These are phyloP conservation scores for Ogataea pignaliae DNA, from an alignment of 805 yeast species.

Conservation along the genomic window DNA sequence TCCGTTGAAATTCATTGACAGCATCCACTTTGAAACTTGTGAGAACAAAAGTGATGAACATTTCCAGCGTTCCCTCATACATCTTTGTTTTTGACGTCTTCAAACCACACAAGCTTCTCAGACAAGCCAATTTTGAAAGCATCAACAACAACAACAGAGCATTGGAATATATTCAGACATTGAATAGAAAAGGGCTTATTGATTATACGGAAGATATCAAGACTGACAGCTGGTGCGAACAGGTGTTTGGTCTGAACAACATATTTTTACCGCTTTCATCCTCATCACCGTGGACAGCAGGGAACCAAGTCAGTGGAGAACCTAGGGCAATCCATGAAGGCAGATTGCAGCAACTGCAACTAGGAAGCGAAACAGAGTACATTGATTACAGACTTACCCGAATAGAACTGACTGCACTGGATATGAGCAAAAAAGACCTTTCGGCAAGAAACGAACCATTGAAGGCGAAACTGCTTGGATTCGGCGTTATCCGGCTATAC, in stretches of 20 bases:
- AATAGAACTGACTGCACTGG: constrained; percentile 29
- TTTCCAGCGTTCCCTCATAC: constrained; percentile 11
- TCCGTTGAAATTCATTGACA: no score
- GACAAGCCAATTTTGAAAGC: constrained; percentile 12
- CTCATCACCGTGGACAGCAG: no score
- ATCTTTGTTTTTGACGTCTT: constrained; percentile 27
- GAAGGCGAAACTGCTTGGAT: constrained; percentile 61
- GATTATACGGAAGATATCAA: constrained; percentile 16
- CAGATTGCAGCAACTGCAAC: constrained; percentile 7
- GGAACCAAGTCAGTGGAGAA: no score
- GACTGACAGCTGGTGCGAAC: constrained; percentile 23
- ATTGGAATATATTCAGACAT: constrained; percentile 12
- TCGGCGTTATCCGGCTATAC: constrained; percentile 68
- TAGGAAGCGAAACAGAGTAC: constrained; percentile 5
- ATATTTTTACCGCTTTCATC: constrained; percentile 8
- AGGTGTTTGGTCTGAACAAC: constrained; percentile 14
- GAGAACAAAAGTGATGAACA: constrained; percentile 10
- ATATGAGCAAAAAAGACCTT: constrained; percentile 17
- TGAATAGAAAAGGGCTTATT: constrained; percentile 16
- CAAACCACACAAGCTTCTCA: constrained; percentile 20
- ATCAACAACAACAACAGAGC: constrained; percentile 10
- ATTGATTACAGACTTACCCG: constrained; percentile 34
- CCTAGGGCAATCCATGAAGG: constrained; percentile 2
- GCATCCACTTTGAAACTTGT: no score
- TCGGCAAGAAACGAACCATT: constrained; percentile 36